Conservation (phyloP, 352 stramenopile species). For the Lagenidium giganteum region DNA sequence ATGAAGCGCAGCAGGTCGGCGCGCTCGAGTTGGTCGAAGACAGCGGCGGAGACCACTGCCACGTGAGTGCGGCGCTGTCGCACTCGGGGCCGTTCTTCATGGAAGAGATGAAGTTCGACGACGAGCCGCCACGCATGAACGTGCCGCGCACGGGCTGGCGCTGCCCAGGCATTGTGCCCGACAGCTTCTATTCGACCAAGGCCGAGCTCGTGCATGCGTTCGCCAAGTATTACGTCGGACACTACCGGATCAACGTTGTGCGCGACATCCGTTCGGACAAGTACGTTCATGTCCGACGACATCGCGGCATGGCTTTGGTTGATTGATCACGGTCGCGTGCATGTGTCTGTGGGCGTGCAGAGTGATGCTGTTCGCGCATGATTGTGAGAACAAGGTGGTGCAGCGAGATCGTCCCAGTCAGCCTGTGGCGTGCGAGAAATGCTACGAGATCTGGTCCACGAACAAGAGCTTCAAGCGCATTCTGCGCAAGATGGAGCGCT, state of each 20-base stretch:
- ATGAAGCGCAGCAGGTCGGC: constrained; percentile 8
- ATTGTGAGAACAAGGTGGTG: constrained; percentile 55
- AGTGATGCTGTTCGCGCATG: constrained; percentile 65
- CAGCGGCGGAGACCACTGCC: not conserved
- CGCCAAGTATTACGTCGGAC: constrained; percentile 60
- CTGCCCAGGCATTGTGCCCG: constrained; percentile 52
- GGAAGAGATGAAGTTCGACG: constrained; percentile 19
- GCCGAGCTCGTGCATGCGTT: constrained; percentile 54
- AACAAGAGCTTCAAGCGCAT: constrained; percentile 71
- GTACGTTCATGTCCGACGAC: constrained; percentile 20
- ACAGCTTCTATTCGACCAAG: constrained; percentile 43
- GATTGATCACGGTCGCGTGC: not conserved
- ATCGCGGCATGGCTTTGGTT: not conserved
- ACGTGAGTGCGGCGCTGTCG: no score
- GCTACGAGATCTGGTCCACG: constrained; percentile 47
- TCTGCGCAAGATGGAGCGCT: constrained; percentile 66
- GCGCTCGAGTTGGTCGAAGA: constrained; percentile 8
- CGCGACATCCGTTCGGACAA: constrained; percentile 57
- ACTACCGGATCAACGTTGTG: constrained; percentile 59
- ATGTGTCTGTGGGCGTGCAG: constrained; percentile 11
- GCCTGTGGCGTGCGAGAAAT: constrained; percentile 43
- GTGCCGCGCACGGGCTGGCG: constrained; percentile 50
- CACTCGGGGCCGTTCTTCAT: constrained; percentile 24
- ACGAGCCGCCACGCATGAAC: constrained; percentile 15
- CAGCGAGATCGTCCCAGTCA: constrained; percentile 38